A percentile compares a stretch with the other conserved stretches of the same genome.
Evolutionary conservation across 305 asterid genomes (phyloP).

Genomic region (Caryopteris hybrid): DNA sequence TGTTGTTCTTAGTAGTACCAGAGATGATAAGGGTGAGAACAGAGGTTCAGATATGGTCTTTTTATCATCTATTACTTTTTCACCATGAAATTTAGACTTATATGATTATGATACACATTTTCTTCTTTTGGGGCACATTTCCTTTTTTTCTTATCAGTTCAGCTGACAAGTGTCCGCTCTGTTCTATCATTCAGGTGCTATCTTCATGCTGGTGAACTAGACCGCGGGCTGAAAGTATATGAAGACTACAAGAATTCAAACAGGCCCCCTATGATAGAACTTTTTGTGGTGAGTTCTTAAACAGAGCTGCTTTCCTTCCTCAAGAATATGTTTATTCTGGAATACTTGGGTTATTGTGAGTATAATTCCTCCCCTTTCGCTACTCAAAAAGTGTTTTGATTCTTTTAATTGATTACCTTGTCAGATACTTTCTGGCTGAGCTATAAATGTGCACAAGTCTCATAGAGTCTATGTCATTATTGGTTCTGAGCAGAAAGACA

Average conservation of each 20-base stretch:
- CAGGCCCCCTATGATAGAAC: slow-evolving; percentile 49
- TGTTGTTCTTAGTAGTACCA: background rate
- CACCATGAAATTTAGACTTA: background rate
- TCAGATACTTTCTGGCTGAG: background rate
- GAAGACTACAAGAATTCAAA: slow-evolving; percentile 74
- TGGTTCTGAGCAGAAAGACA: background rate
- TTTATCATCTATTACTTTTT: background rate
- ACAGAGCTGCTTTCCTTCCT: slow-evolving; percentile 8
- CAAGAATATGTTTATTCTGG: slow-evolving; percentile 1
- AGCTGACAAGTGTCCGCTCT: background rate
- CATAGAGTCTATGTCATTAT: background rate
- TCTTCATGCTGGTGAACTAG: slow-evolving; percentile 68
- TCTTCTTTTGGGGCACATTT: slow-evolving; percentile 5
- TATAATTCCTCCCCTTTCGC: background rate
- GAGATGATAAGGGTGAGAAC: background rate
- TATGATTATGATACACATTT: background rate
- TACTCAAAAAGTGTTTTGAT: background rate
- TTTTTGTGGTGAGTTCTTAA: slow-evolving; percentile 59
- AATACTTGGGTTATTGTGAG: background rate
- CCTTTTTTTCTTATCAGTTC: slow-evolving; percentile 13
- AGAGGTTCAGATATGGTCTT: background rate
- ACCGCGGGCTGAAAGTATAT: slow-evolving; percentile 61
- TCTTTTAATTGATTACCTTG: background rate
- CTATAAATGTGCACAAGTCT: background rate
- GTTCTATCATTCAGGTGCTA: slow-evolving; percentile 57